A percentile compares a stretch with the other conserved stretches of the same genome.
Evolutionary conservation across 2,329 filamentous ascomycete species (phyloP).

Genomic region (Aotearoamyces nothofagi): DNA sequence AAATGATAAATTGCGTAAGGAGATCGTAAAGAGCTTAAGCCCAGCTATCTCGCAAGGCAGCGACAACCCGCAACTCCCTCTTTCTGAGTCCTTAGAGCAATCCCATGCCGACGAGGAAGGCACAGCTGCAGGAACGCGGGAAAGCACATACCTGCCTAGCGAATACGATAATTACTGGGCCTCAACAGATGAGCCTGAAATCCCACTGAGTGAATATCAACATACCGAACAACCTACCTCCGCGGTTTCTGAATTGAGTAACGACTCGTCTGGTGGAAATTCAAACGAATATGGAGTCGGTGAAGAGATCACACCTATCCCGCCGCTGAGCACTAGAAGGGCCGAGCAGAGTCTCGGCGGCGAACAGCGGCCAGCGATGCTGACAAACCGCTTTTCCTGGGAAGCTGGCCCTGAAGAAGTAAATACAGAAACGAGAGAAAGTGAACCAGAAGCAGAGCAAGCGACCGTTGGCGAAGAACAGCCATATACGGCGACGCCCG

Average conservation of each 20-base stretch:
- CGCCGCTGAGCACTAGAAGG: constrained; percentile 9
- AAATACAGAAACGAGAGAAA: not conserved
- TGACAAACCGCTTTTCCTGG: constrained; percentile 20
- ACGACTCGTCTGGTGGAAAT: too few species aligned
- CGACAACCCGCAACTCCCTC: constrained; percentile 7
- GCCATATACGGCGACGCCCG: not conserved
- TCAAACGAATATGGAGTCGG: too few species aligned
- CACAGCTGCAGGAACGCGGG: constrained; percentile 20
- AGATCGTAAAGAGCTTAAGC: constrained; percentile 58
- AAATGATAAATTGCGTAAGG: constrained; percentile 55
- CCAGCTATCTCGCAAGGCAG: constrained; percentile 23
- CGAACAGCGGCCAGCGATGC: not conserved
- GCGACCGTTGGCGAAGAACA: not conserved
- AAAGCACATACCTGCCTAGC: constrained; percentile 47
- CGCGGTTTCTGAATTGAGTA: too few species aligned
- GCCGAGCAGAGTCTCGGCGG: not conserved
- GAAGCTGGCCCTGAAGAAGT: constrained; percentile 16
- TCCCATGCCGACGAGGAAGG: constrained; percentile 8
- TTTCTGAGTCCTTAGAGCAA: constrained; percentile 5
- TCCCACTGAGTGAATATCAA: constrained; percentile 14
- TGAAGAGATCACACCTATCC: constrained; percentile 5
- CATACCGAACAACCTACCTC: too few species aligned
- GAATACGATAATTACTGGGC: constrained; percentile 57
- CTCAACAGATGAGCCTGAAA: constrained; percentile 9
- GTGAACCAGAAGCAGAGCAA: too few species aligned